Conservation (phyloP, 441 rosid species). For the Theobroma grandiflorum region DNA sequence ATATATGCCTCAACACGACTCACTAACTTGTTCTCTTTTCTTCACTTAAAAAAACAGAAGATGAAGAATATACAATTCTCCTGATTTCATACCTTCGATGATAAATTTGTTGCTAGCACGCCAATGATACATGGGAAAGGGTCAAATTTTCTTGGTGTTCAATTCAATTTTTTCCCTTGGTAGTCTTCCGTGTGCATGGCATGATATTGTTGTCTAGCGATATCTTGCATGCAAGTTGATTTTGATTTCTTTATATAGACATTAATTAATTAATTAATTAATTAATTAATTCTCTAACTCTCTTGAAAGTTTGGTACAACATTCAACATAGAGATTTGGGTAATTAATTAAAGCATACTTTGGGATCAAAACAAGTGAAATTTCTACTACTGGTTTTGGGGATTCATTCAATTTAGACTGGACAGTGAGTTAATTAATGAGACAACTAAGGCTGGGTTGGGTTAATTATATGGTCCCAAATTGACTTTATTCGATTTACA, state of each 20-base stretch:
- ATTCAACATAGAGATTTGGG: neutral
- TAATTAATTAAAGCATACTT: neutral
- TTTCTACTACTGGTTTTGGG: neutral
- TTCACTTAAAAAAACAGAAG: neutral
- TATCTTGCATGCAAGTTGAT: conserved; percentile 24
- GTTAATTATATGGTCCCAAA: conserved; percentile 32
- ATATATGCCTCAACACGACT: neutral
- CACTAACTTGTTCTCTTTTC: neutral
- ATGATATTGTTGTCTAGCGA: conserved; percentile 34
- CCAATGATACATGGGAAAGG: neutral
- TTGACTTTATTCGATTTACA: conserved; percentile 40
- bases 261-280: neutral
- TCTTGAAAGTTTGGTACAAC: neutral
- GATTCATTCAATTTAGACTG: neutral
- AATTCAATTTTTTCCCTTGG: neutral
- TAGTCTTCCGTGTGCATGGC: conserved; percentile 39
- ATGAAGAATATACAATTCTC: neutral
- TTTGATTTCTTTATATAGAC: no score
- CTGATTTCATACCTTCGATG: neutral
- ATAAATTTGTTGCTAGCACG: neutral
- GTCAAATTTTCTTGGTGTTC: neutral
- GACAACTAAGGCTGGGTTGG: conserved; percentile 37
- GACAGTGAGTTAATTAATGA: neutral
- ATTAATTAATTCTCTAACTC: neutral
- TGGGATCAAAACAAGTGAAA: no score